Percentiles rank a stretch among this genome's conserved stretches.
These are phyloP conservation scores for Aspergillus brunneoviolaceus DNA, from an alignment of 2,329 filamentous ascomycete species.

Conservation along the genomic window DNA sequence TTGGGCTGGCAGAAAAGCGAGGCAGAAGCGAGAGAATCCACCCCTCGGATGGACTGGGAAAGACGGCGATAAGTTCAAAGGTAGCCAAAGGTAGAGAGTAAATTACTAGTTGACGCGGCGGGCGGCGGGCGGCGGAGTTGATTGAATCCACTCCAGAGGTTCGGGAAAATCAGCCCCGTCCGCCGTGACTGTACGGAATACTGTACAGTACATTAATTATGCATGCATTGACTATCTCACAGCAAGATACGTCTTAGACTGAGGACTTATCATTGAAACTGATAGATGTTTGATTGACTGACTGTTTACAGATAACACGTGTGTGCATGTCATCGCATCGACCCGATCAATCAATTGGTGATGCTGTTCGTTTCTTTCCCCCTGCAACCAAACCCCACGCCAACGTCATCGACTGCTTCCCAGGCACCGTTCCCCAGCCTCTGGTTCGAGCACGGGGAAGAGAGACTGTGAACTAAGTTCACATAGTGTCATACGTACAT, in stretches of 20 bases:
- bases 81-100: too few relatives aligned
- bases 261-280: neutral
- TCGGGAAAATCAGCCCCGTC: conserved; percentile 19
- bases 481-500: neutral
- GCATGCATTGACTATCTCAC: neutral
- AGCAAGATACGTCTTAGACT: neutral
- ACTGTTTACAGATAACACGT: neutral
- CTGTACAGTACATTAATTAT: neutral
- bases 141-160: conserved; percentile 3
- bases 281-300: neutral
- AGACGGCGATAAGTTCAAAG: conserved; percentile 6
- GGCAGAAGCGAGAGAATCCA: conserved; percentile 6
- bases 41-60: conserved; percentile 2
- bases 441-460: neutral
- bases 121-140: neutral
- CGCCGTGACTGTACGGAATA: neutral
- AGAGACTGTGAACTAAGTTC: neutral
- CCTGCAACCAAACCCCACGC: conserved; percentile 6
- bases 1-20: conserved; percentile 5
- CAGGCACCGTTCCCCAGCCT: neutral
- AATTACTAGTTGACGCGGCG: conserved; percentile 9
- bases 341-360: neutral
- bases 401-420: conserved; percentile 9
- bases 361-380: neutral
- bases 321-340: neutral